Conservation (phyloP, 352 stramenopile genomes). For the Pythium graminicola region DNA sequence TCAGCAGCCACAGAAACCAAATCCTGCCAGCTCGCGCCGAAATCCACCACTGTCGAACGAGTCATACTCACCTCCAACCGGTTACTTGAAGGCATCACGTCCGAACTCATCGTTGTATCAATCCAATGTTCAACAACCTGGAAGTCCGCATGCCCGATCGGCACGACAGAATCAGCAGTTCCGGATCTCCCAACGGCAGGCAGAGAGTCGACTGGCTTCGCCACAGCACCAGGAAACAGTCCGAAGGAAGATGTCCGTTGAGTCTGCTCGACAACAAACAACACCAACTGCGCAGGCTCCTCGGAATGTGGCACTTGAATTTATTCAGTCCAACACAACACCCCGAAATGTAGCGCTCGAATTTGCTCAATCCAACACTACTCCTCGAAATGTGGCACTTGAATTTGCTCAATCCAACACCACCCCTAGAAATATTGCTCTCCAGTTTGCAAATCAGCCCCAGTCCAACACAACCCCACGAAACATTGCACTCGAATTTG, state of each 20-base stretch:
- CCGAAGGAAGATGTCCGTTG: too few species aligned
- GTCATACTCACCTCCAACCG: constrained; percentile 22
- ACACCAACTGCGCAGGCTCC: neutral
- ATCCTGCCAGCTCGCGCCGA: constrained; percentile 11
- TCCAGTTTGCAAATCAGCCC: constrained; percentile 9
- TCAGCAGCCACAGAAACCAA: constrained; percentile 1
- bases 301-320: neutral
- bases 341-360: constrained; percentile 15
- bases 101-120: constrained; percentile 20
- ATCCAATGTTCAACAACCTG: constrained; percentile 29
- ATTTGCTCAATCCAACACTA: constrained; percentile 6
- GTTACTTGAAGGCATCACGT: constrained; percentile 13
- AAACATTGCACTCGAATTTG: constrained; percentile 6
- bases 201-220: too few species aligned
- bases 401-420: neutral
- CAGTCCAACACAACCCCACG: constrained; percentile 4
- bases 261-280: neutral
- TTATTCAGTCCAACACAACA: neutral
- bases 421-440: constrained; percentile 9
- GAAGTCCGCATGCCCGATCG: constrained; percentile 6
- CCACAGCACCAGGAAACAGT: too few species aligned
- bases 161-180: constrained; percentile 4
- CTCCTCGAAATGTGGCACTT: neutral
- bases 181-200: too few species aligned
- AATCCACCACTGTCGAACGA: constrained; percentile 23